These are phyloP conservation scores for Aspergillus candidus DNA, from an alignment of 2,329 filamentous ascomycete genomes.

Conservation along the genomic window DNA sequence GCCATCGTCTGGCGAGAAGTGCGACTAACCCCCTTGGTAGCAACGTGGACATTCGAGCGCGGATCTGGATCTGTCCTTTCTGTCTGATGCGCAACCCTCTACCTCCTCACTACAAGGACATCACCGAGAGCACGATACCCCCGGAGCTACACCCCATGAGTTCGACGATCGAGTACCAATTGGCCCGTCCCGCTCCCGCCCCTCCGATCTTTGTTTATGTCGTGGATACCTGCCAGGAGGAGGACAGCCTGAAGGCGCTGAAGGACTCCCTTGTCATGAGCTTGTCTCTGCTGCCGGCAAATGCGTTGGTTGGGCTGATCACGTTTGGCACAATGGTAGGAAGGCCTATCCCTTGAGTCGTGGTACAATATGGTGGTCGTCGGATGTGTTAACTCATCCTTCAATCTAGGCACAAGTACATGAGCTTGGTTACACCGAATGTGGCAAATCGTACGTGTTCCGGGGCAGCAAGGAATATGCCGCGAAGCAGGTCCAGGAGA, in stretches of 20 bases:
- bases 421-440: conserved; percentile 96
- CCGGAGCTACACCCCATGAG: conserved; percentile 60
- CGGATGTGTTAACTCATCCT: conserved; percentile 9
- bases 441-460: conserved; percentile 98
- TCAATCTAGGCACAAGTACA: conserved; percentile 74
- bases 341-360: conserved; percentile 1
- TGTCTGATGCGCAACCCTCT: conserved; percentile 61
- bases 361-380: conserved; percentile 7
- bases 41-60: conserved; percentile 60
- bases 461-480: conserved; percentile 94
- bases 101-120: conserved; percentile 64
- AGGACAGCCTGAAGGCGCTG: conserved; percentile 60
- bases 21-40: conserved; percentile 32
- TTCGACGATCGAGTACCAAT: conserved; percentile 62
- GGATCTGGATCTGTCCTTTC: conserved; percentile 65
- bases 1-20: conserved; percentile 6
- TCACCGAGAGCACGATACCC: conserved; percentile 59
- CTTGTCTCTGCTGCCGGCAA: conserved; percentile 56
- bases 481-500: conserved; percentile 99
- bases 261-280: conserved; percentile 64
- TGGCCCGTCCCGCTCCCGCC: conserved; percentile 56
- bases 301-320: conserved; percentile 59
- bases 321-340: conserved; percentile 81
- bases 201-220: conserved; percentile 64
- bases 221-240: conserved; percentile 64